A percentile compares a stretch with the other conserved stretches of the same genome.
Evolutionary conservation across 2,329 filamentous ascomycete species (phyloP).

Genomic region (Parastagonospora nodorum): DNA sequence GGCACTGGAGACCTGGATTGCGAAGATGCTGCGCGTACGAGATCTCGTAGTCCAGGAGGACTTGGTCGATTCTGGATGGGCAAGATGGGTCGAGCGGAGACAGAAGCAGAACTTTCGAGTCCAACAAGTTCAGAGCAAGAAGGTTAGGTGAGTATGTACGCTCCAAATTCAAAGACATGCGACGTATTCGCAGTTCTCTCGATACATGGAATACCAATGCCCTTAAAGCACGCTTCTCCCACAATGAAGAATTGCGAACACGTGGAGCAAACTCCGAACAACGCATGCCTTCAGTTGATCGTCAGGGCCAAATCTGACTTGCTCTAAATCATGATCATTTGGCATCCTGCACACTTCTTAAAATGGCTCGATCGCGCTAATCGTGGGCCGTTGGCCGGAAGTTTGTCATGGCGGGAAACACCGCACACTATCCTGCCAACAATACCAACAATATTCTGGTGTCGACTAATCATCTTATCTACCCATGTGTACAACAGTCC

Average conservation of each 20-base stretch:
- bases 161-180: neutral
- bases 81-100: conserved; percentile 74
- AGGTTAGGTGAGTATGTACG: conserved; percentile 19
- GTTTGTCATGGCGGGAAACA: no score
- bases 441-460: no score
- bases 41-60: conserved; percentile 90
- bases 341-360: no score
- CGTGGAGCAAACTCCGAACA: no score
- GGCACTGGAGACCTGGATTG: conserved; percentile 69
- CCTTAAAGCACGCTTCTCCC: neutral
- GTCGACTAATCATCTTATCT: no score
- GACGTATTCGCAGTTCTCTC: neutral
- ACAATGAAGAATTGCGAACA: no score
- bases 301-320: no score
- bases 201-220: neutral
- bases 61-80: conserved; percentile 89
- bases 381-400: no score
- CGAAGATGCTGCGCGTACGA: conserved; percentile 71
- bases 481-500: neutral
- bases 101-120: conserved; percentile 22
- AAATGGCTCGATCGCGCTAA: no score
- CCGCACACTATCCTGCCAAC: no score
- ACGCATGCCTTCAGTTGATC: no score
- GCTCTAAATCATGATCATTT: no score
- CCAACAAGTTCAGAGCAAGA: conserved; percentile 28